Conservation (phyloP, 2,329 filamentous ascomycete genomes). For the Teratosphaeria destructans region DNA sequence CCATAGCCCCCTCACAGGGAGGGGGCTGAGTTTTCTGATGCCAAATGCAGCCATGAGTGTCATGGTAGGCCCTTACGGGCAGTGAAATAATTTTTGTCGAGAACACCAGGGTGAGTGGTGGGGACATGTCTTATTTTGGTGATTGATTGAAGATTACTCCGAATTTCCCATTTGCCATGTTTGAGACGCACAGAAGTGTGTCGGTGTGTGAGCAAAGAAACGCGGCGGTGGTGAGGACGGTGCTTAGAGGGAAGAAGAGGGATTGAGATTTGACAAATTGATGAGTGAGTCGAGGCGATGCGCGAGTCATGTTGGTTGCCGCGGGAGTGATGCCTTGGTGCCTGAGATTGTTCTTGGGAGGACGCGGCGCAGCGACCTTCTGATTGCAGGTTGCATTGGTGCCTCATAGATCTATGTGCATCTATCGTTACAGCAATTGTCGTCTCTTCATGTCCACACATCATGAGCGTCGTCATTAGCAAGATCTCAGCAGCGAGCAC, state of each 20-base stretch:
- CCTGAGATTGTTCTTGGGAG: background rate
- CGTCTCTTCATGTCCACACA: no score
- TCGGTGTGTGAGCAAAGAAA: slow-evolving; percentile 86
- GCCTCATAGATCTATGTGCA: no score
- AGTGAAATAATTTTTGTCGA: slow-evolving; percentile 37
- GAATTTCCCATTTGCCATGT: slow-evolving; percentile 90
- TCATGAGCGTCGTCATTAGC: background rate
- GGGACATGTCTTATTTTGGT: background rate
- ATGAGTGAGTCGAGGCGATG: background rate
- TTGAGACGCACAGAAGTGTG: slow-evolving; percentile 20
- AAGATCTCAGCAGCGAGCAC: background rate
- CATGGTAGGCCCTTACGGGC: slow-evolving; percentile 82
- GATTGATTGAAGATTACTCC: slow-evolving; percentile 77
- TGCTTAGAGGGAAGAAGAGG: slow-evolving; percentile 43
- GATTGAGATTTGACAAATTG: background rate
- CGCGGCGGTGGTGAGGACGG: slow-evolving; percentile 84
- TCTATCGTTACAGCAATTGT: no score
- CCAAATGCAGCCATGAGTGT: slow-evolving; percentile 69
- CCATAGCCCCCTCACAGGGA: slow-evolving; percentile 50
- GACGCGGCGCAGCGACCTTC: no score
- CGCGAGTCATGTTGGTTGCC: background rate
- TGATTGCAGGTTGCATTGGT: no score
- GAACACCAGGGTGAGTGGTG: slow-evolving; percentile 15
- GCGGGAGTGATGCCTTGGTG: background rate
- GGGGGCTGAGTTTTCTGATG: slow-evolving; percentile 76